Evolutionary conservation across 1,139 yeast genomes (phyloP).

Genomic region (Taiozyma sp.): DNA sequence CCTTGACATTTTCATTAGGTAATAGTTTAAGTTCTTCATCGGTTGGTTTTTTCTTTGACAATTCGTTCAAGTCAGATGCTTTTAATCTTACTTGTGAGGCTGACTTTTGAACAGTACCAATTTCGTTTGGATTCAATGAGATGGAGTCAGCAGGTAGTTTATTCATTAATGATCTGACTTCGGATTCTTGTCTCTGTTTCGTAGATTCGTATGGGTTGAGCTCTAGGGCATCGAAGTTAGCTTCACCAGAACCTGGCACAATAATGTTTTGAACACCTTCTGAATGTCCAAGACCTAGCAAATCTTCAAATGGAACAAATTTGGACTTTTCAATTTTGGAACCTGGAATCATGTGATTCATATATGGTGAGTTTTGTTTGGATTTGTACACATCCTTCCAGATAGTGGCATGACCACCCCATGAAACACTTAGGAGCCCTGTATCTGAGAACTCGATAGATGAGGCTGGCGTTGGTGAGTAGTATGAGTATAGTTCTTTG

Average conservation of each 20-base stretch:
- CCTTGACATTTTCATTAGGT: conserved; percentile 61
- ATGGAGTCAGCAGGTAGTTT: conserved; percentile 93
- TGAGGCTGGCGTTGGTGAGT: conserved; percentile 81
- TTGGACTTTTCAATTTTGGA: conserved; percentile 61
- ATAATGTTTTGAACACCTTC: conserved; percentile 76
- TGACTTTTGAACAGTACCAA: conserved; percentile 80
- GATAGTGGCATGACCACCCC: conserved; percentile 92
- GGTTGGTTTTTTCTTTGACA: conserved; percentile 32
- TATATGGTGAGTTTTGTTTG: conserved; percentile 66
- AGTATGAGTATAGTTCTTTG: conserved; percentile 57
- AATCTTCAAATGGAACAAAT: conserved; percentile 95
- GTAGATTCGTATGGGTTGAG: conserved; percentile 89
- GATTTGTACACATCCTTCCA: conserved; percentile 73
- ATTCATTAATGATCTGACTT: conserved; percentile 80
- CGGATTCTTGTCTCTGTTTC: conserved; percentile 90
- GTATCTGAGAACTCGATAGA: conserved; percentile 80
- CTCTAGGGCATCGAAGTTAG: conserved; percentile 93
- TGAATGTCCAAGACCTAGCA: conserved; percentile 83
- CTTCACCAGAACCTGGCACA: conserved; percentile 97
- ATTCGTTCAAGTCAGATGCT: conserved; percentile 52
- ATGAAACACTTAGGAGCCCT: conserved; percentile 81
- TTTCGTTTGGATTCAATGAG: conserved; percentile 79
- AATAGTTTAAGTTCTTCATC: conserved; percentile 38
- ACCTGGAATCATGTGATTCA: conserved; percentile 85
- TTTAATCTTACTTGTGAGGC: conserved; percentile 60